Base-by-base conservation (phyloP, 371 early-diverging fungal species). In the Parasitella parasitica region DNA sequence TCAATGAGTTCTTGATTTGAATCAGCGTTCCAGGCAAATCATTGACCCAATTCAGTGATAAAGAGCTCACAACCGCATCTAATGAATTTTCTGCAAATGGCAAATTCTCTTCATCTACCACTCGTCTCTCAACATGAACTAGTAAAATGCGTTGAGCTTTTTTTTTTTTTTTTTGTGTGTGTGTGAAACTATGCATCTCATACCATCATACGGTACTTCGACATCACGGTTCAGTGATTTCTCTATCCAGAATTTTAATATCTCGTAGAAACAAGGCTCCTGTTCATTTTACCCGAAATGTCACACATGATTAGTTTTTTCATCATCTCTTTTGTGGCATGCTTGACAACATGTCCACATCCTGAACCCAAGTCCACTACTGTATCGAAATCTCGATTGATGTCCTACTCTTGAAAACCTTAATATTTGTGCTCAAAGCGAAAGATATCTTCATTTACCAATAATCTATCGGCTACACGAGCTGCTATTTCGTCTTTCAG, bases 11-110 rank as follows among this genome's bases (percentile, higher is more conserved):
- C 28, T 86, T 87, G 22, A 93, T 84, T 71, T 95, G 94, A 18
- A 93, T 93, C 69, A 97, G 73, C 39, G 93, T 78, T 75, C 93
- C 96, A 22, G 94, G 95, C 41, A 97, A 81, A 73, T 97, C 97
- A 63, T 97, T 97, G 48, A 96, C 88, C 98, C 98, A 97, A 71
- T 97, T 96, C 79, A 97, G 71, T 0, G 91, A 86, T 61, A 97
- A 56, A 56, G 87, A 91, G 71, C 92, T 92, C 34, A 97, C 79
- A 11, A 95, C 89, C 3, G 91, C 92, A 35, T 97, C 96, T 54
- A 95, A 70, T 6, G 90, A 87, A 72, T 94, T 82, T 36, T 90
- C 89, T 36, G 80, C 83, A 69, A 97, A 96, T 15, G 90, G 87
- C 22, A 86, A 65, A 24, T 66, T 28, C 56, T 97, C 98, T 74